Evolutionary conservation across 2,329 filamentous ascomycete genomes (phyloP).

Genomic region (Zasmidium angulare): DNA sequence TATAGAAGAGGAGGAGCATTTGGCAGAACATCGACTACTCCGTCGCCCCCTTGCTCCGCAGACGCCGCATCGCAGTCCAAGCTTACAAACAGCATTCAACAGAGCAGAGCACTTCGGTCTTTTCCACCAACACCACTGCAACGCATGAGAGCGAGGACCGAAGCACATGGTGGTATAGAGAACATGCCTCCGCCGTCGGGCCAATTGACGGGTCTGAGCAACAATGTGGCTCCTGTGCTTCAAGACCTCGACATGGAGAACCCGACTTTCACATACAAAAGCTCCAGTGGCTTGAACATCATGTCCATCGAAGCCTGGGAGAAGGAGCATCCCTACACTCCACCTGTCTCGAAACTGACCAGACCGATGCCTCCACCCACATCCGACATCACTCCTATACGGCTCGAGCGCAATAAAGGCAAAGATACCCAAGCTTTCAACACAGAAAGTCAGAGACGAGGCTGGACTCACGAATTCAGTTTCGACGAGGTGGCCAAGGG

Average conservation of each 20-base stretch:
- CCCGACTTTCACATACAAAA: neutral
- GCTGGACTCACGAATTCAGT: slow-evolving; percentile 15
- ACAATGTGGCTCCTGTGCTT: neutral
- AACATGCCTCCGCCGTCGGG: neutral
- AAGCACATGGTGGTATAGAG: neutral
- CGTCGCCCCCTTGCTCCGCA: neutral
- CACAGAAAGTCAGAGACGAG: slow-evolving; percentile 18
- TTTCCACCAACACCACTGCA: neutral
- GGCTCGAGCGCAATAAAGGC: slow-evolving; percentile 10
- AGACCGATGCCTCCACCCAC: slow-evolving; percentile 1
- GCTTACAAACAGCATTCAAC: neutral
- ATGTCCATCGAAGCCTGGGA: slow-evolving; percentile 24
- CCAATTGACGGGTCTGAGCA: neutral
- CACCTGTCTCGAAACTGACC: slow-evolving; percentile 17
- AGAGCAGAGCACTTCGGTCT: neutral
- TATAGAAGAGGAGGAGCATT: neutral
- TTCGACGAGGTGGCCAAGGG: slow-evolving; percentile 13
- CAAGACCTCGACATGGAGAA: neutral
- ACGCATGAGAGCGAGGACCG: neutral
- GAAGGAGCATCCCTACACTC: slow-evolving; percentile 21
- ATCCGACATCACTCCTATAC: slow-evolving; percentile 3
- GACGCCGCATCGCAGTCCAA: slow-evolving; percentile 1
- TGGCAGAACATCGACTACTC: neutral
- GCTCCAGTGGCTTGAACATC: slow-evolving; percentile 4
- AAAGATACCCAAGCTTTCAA: slow-evolving; percentile 15